Base-by-base conservation (phyloP, 2,329 filamentous ascomycete genomes). In the Trichophyton rubrum region DNA sequence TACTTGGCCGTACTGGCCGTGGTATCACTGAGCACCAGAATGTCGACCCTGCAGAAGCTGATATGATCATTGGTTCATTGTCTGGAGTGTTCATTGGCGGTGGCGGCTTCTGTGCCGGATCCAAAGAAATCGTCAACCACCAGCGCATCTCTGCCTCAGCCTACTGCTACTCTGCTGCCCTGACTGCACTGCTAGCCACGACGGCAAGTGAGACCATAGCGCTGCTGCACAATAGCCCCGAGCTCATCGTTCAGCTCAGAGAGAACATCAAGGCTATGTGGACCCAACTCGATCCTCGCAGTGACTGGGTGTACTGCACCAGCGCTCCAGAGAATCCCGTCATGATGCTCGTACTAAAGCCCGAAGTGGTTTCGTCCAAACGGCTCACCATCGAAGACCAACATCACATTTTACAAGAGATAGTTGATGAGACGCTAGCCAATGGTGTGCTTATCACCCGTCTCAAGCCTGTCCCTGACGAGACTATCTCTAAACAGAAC, bases 11-110 rank as follows among this genome's bases (percentile, higher is more conserved):
- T 63, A 96, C 90, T 27, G 95, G 93, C 20, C 86, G 90, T 59
- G 93, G 93, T 62, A 80, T 97, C 43, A 97, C 93, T 0, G 95
- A 99, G 77, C 89, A 92, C 4, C 93, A 97, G 71, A 96, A 97
- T 67, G 92, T 99, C 17, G 93, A 97, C 71, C 85, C 92, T 0
- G 84, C 87, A 8, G 88, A 95, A 70, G 86, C 99, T 57, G 93
- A 99, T 77, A 96, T 99, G 90, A 92, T 99, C 66, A 83, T 97
- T 59, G 93, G 95, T 49, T 95, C 90, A 40, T 83, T 99, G 53
- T 86, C 92, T 11, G 92, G 93, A 1, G 88, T 91, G 15, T 80
- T 99, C 41, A 93, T 92, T 70, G 90, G 89, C 8, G 92, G 91
- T 60, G 93, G 95, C 67, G 93, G 93, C 15, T 99, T 99, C 79